These are phyloP conservation scores for Verticillium albo-atrum DNA, from an alignment of 2,329 filamentous ascomycete species.

Conservation along the genomic window DNA sequence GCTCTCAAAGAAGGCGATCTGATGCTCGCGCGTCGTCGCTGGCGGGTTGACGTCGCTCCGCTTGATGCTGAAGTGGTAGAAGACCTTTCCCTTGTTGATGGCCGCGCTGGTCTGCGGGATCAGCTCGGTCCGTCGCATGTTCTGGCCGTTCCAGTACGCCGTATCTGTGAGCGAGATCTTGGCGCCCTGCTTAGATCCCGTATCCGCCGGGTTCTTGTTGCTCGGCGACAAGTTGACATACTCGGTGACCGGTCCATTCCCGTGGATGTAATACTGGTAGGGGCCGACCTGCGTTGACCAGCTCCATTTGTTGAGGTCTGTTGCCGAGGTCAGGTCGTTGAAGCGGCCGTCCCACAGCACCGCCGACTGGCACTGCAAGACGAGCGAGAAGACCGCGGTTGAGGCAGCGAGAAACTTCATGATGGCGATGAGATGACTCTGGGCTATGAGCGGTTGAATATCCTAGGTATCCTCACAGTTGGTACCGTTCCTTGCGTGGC, in stretches of 20 bases:
- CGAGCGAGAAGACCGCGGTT: background rate
- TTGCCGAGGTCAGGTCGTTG: conserved; percentile 50
- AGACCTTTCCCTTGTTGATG: conserved; percentile 61
- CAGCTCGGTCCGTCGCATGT: conserved; percentile 68
- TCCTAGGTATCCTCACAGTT: background rate
- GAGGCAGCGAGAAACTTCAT: background rate
- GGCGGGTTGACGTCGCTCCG: conserved; percentile 56
- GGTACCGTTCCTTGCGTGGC: background rate
- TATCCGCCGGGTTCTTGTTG: conserved; percentile 65
- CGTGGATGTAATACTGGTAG: conserved; percentile 77
- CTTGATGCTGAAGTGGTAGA: conserved; percentile 70
- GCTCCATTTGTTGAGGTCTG: conserved; percentile 58
- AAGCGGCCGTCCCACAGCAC: conserved; percentile 63
- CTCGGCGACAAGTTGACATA: conserved; percentile 58
- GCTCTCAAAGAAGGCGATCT: conserved; percentile 59
- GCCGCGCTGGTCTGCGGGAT: conserved; percentile 65
- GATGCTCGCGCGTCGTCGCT: conserved; percentile 60
- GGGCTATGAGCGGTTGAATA: background rate
- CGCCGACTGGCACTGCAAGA: conserved; percentile 5
- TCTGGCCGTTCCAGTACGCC: conserved; percentile 68
- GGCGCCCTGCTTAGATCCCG: conserved; percentile 56
- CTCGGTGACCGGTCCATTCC: conserved; percentile 45
- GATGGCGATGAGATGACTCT: background rate
- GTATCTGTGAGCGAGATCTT: conserved; percentile 63
- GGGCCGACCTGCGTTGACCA: conserved; percentile 65